Base-by-base conservation (phyloP, 192 early-diverging fungal species). In the Funneliformis mosseae region DNA sequence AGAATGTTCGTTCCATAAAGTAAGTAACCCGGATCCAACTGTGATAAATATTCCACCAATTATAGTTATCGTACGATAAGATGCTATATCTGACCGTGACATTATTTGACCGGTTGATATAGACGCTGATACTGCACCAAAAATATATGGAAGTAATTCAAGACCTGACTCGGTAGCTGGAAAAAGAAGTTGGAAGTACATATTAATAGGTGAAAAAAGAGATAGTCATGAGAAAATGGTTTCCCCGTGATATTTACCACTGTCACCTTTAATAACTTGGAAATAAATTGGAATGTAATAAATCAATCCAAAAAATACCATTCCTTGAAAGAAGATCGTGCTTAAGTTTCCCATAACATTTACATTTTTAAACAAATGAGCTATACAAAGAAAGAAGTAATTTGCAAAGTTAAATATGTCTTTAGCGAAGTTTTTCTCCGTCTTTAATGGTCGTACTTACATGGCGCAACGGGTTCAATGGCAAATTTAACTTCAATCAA, bases 251-350 rank as follows among this genome's bases (percentile, higher is more conserved):
- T 8, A 45, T 16, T 18, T 73, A 73, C 71, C 71, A 21, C 84
- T 78, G 41, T 92, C 90, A 45, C 89, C 92, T 66, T 91, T 87
- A 23, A 96, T 93, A 63, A 97, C 87, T 83, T 96, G 91, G 83
- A 96, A 96, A 84, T 92, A 97, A 59, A 92, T 80, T 38, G 94
- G 92, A n/a, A 93, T 79, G 83, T 95, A 97, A 82, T 92, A 96
- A 18, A 93, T 88, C 2, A 91, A 84, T 2, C 87, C 88, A 72
- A 90, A 88, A 41, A 91, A 92, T 0, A 85, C 85, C 43, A 91
- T 90, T 16, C 92, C 89, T 39, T 88, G 89, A 81, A 95, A 91
- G 62, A 92, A 87, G 64, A 91, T 89, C 64, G 87, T 87, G 3
- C 86, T 33, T 43, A 94, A 91, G 23, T 91, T 87, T 39, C 92